Base-by-base conservation (phyloP, 208 protist genomes). In the Trypanosoma scelopori region DNA sequence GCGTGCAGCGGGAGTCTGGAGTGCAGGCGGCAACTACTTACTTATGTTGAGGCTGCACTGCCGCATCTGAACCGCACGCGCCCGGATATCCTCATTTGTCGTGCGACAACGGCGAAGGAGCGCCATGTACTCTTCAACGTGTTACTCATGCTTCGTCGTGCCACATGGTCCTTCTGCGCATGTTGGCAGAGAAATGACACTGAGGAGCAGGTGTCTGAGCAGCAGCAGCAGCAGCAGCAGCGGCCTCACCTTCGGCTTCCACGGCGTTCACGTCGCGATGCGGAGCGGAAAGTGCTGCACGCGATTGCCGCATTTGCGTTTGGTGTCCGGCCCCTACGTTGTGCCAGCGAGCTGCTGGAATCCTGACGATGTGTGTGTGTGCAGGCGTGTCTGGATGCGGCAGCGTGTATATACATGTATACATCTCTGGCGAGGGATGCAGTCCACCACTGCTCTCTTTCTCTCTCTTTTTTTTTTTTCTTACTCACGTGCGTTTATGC, bases 291-390 rank as follows among this genome's bases (percentile, higher is more conserved):
- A 52, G 3, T 68, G 7, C 25, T 68, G 20, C 22, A 23, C 20
- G 3, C 9, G 3, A 49, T 68, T 30, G 18, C 62, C 22, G 52
- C 49, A 18, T 68, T 68, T 51, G 62, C 62, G 11, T 68, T 60
- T 68, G 62, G 62, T 13, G 51, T 68, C 6, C 62, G 62, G 3
- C 51, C 42, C 13, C 27, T 68, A 20, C 7, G 9, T 20, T 43
- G 13, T 43, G 51, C 62, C 3, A 25, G 41, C 22, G 62, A 68
- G 42, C 50, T 68, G 25, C 20, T 68, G 30, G 18, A 23, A 22
- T 22, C 12, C 18, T 47, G 43, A 47, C 12, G 12, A 16, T 2
- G 12, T 13, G 12, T 47, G 3, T 22, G n/a, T 6, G n/a, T 47
- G n/a, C n/a, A n/a, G n/a, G n/a, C n/a, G 43, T 47, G 43, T 47